Evolutionary conservation across 495 filamentous ascomycete genomes (phyloP), one percentile per base, ranked within the genome.

Genomic region (Amphirosellinia nigrospora): DNA sequence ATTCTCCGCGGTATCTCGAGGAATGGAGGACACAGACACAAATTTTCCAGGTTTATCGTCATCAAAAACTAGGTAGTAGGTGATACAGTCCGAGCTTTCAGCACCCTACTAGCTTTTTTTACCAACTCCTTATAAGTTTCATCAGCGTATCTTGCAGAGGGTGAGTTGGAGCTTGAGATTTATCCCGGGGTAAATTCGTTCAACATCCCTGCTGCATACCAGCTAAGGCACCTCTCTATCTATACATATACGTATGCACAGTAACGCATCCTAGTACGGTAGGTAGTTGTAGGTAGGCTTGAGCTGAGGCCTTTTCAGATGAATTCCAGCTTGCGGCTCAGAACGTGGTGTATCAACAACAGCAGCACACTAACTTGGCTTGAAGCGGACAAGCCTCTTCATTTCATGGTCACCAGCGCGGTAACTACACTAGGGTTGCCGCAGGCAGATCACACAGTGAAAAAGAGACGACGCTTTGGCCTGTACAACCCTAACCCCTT

Each of bases 401-500:
- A 36, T 21, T 2, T 58, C 30, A 36, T 30, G 13, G 32, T 10
- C 23, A 16, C 19, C 32, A 4, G 55, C 55, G 30, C 30, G 32
- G 55, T 58, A 36, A 36, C 28, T 36, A 19, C 19, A 7, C n/a
- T n/a, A 7, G 32, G 55, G 30, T 58, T 36, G 32, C 55, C 55
- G 55, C 32, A 36, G 30, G 19, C 8, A 30, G 43, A 64, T 50
- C 41, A 36, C 61, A 30, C 63, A 4, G 34, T n/a, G 21, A 26
- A 53, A 19, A 26, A 36, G 28, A n/a, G n/a, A n/a, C n/a, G 63
- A 66, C 28, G 63, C 43, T 15, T 34, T 63, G 28, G 28, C 30
- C 23, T 39, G 19, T 66, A 55, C 45, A 48, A 50, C 61, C 61
- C 43, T 64, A 21, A 64, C 30, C 59, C 59, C 45, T 64, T 61